These are phyloP conservation scores for Sicyos edulis DNA, from an alignment of 306 rosid species.

Conservation along the genomic window DNA sequence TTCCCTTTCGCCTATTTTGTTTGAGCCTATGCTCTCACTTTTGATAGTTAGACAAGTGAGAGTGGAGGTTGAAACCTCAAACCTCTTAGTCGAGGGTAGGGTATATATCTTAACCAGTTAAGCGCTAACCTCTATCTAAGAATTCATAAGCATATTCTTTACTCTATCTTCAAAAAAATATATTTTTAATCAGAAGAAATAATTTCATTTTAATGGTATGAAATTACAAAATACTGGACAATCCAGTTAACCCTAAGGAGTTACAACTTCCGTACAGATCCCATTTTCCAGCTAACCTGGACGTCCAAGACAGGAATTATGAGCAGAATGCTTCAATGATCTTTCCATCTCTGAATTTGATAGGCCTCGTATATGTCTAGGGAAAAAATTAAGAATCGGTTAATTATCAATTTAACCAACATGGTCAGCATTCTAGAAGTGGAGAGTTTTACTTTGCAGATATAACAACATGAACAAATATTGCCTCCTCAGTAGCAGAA, in stretches of 20 bases:
- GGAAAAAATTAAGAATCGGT: slow-evolving; percentile 8
- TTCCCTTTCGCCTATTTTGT: background rate
- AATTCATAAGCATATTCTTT: background rate
- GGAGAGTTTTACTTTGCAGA: slow-evolving; percentile 61
- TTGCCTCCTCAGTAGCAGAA: slow-evolving; percentile 90
- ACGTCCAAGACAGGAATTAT: slow-evolving; percentile 43
- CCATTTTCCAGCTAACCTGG: slow-evolving; percentile 56
- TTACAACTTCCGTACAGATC: background rate
- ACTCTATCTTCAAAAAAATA: background rate
- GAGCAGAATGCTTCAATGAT: slow-evolving; percentile 51
- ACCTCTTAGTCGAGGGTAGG: background rate
- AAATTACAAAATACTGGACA: no score
- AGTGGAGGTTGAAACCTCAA: no score
- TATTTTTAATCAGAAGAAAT: no score
- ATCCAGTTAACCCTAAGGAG: background rate
- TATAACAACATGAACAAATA: slow-evolving; percentile 70
- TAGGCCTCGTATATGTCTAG: slow-evolving; percentile 76
- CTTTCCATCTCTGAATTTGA: slow-evolving; percentile 65
- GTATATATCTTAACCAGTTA: background rate
- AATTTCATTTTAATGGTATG: no score
- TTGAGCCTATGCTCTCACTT: background rate
- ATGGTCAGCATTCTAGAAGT: slow-evolving; percentile 9
- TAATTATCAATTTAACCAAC: background rate
- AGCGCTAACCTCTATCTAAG: background rate
- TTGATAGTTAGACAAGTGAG: background rate